Percentiles rank a stretch among this genome's conserved stretches.
These are phyloP conservation scores for Camelina laxa DNA, from an alignment of 345 rosid genomes.

Conservation along the genomic window DNA sequence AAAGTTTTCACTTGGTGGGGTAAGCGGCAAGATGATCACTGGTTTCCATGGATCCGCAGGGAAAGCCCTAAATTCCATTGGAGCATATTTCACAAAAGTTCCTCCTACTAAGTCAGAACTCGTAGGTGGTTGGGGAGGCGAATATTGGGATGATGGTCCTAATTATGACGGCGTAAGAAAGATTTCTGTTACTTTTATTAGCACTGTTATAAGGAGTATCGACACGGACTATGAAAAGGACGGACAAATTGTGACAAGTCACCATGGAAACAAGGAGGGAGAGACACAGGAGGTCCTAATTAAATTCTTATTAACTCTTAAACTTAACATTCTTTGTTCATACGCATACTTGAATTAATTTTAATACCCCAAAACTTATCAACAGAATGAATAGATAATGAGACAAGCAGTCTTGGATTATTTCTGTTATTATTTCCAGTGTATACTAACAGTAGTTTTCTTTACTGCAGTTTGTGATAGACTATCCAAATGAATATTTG, in stretches of 20 bases:
- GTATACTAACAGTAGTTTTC: neutral
- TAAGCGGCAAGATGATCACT: conserved; percentile 14
- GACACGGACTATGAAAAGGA: conserved; percentile 23
- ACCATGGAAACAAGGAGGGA: conserved; percentile 34
- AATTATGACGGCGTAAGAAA: conserved; percentile 32
- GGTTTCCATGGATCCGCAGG: conserved; percentile 39
- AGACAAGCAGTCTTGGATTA: neutral
- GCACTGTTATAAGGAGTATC: conserved; percentile 24
- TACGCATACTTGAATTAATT: neutral
- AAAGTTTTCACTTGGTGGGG: conserved; percentile 31
- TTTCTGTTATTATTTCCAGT: neutral
- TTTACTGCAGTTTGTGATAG: conserved; percentile 16
- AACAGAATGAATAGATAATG: neutral
- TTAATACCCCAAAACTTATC: neutral
- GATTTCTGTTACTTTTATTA: conserved; percentile 12
- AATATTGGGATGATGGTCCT: conserved; percentile 38
- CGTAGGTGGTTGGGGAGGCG: conserved; percentile 36
- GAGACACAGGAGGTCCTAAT: conserved; percentile 25
- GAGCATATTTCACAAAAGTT: conserved; percentile 20
- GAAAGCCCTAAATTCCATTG: conserved; percentile 22
- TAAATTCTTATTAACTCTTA: neutral
- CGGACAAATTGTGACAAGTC: conserved; percentile 28
- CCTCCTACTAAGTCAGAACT: conserved; percentile 32
- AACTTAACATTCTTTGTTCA: neutral
- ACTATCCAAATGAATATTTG: conserved; percentile 37